phyloP scores from a whole-genome alignment of 2,329 filamentous ascomycete genomes.

The Colletotrichum sansevieriae region DNA sequence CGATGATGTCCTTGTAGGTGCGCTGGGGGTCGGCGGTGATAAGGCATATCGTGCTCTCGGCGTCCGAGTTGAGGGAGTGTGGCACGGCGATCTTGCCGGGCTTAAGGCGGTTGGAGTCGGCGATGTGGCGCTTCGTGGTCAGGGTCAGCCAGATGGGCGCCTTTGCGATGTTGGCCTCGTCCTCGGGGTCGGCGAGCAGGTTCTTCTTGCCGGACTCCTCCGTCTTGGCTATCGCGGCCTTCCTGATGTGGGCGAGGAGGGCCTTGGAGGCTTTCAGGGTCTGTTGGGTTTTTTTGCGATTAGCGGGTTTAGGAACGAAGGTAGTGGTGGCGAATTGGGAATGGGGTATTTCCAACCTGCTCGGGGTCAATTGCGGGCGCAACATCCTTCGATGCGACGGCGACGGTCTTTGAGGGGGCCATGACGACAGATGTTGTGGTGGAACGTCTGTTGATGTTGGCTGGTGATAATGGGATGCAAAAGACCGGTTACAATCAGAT shows the following conservation, averaged over 20 bases:
- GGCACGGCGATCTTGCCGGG: slow-evolving; percentile 85
- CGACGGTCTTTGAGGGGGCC: slow-evolving; percentile 58
- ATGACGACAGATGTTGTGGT: slow-evolving; percentile 47
- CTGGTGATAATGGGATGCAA: slow-evolving; percentile 23
- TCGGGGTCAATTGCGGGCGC: slow-evolving; percentile 55
- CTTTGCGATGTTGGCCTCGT: slow-evolving; percentile 58
- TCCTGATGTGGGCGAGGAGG: slow-evolving; percentile 72
- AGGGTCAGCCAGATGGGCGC: slow-evolving; percentile 72
- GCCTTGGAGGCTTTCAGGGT: slow-evolving; percentile 74
- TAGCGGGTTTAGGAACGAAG: slow-evolving; percentile 15
- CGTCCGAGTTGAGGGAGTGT: slow-evolving; percentile 78
- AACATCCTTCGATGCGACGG: slow-evolving; percentile 46
- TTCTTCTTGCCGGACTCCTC: slow-evolving; percentile 64
- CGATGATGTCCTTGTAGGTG: slow-evolving; percentile 88
- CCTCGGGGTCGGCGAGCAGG: slow-evolving; percentile 62
- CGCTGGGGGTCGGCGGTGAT: slow-evolving; percentile 87
- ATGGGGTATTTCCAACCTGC: slow-evolving; percentile 50
- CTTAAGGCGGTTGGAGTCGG: slow-evolving; percentile 83
- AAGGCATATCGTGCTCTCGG: slow-evolving; percentile 81
- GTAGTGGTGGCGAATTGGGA: background rate
- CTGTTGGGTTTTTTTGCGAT: slow-evolving; percentile 50
- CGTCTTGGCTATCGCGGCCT: slow-evolving; percentile 59
- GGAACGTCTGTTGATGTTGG: slow-evolving; percentile 22
- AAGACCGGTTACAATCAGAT: slow-evolving; percentile 7
- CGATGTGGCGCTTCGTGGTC: slow-evolving; percentile 75